phyloP scores from a whole-genome alignment of 257 asterid genomes.

The Solanum pinnatisectum region DNA sequence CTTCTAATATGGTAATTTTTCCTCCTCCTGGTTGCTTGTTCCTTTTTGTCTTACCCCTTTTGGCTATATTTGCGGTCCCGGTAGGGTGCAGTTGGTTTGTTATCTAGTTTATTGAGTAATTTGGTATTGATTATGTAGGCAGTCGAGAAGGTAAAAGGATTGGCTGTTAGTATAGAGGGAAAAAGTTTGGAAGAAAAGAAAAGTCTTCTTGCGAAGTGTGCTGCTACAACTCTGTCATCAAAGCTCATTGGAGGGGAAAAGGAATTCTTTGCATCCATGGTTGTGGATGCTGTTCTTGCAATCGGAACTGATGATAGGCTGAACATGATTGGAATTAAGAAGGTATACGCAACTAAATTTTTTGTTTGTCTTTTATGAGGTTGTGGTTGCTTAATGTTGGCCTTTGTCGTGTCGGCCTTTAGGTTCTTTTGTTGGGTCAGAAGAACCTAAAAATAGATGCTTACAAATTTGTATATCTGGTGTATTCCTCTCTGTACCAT shows the following conservation, averaged over 20 bases:
- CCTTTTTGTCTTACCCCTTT: neutral
- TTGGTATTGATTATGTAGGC: conserved; percentile 33
- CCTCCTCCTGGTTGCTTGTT: conserved; percentile 1
- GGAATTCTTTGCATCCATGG: conserved; percentile 94
- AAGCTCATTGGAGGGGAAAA: conserved; percentile 99
- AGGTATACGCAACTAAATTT: conserved; percentile 28
- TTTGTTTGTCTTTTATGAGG: neutral
- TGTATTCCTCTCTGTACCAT: neutral
- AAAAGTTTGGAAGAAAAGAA: conserved; percentile 92
- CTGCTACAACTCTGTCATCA: conserved; percentile 92
- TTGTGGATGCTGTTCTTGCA: conserved; percentile 88
- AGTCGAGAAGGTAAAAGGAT: conserved; percentile 61
- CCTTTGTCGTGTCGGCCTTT: neutral
- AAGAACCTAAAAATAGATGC: neutral
- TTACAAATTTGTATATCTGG: neutral
- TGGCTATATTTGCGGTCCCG: neutral
- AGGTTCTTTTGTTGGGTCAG: neutral
- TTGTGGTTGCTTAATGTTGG: neutral
- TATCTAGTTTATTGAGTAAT: neutral
- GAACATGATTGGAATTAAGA: conserved; percentile 95
- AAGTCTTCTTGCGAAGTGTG: conserved; percentile 84
- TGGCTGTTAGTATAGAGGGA: conserved; percentile 86
- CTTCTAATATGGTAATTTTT: conserved; percentile 58
- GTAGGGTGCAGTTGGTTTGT: neutral
- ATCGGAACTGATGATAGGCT: conserved; percentile 86